Conservation (phyloP, 768 basidiomycete species). For the Hysterangium stoloniferum region DNA sequence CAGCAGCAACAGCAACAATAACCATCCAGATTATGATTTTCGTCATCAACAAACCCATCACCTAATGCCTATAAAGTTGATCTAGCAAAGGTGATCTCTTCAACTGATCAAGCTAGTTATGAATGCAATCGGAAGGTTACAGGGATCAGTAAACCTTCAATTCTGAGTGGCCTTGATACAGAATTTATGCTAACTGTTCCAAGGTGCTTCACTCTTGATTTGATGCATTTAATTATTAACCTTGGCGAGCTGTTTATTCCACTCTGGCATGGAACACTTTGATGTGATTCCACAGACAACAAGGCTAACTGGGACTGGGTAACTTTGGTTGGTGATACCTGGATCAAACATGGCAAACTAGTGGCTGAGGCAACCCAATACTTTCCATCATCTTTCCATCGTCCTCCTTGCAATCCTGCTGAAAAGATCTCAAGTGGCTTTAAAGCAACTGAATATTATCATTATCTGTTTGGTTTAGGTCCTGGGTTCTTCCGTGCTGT, state of each 20-base stretch:
- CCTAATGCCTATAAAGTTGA: neutral
- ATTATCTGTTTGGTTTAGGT: slow-evolving; percentile 24
- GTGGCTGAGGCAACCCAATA: slow-evolving; percentile 26
- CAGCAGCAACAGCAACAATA: slow-evolving; percentile 18
- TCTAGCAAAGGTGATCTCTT: neutral
- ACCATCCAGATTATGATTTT: slow-evolving; percentile 17
- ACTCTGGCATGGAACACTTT: slow-evolving; percentile 30
- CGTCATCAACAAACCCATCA: neutral
- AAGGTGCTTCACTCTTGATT: slow-evolving; percentile 21
- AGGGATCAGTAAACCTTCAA: slow-evolving; percentile 29
- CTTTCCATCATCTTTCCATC: slow-evolving; percentile 34
- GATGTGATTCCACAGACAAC: slow-evolving; percentile 26
- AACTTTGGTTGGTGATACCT: slow-evolving; percentile 19
- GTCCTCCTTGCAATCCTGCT: slow-evolving; percentile 33
- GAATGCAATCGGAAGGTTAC: slow-evolving; percentile 20
- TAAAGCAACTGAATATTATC: slow-evolving; percentile 22
- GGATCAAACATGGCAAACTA: slow-evolving; percentile 29
- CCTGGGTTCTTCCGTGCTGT: slow-evolving; percentile 25
- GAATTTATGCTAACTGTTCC: neutral
- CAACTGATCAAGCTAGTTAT: neutral
- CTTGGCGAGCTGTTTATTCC: slow-evolving; percentile 29
- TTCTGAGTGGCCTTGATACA: slow-evolving; percentile 28
- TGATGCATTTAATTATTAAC: slow-evolving; percentile 37
- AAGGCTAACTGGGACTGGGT: slow-evolving; percentile 28
- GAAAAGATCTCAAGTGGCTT: slow-evolving; percentile 29